phyloP scores from a whole-genome alignment of 2,329 filamentous ascomycete genomes.

The Hyphodiscus sp. region DNA sequence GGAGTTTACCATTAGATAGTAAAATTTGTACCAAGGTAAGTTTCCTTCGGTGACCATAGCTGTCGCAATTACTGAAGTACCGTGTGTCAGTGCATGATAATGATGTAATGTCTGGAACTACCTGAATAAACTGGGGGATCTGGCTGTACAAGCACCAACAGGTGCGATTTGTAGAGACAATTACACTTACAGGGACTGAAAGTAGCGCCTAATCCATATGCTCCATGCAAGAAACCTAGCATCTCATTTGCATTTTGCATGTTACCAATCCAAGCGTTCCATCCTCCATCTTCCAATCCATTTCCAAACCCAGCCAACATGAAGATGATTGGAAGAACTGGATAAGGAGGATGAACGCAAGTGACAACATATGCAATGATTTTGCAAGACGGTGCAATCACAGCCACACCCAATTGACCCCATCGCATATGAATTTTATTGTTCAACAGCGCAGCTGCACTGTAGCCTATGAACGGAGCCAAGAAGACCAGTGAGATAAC shows the following conservation, averaged over 20 bases:
- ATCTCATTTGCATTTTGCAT: constrained; percentile 65
- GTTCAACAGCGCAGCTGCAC: constrained; percentile 56
- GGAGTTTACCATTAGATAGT: constrained; percentile 62
- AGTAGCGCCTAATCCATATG: constrained; percentile 66
- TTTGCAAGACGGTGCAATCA: constrained; percentile 25
- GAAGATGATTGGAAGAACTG: constrained; percentile 57
- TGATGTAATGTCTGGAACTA: no score
- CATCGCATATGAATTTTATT: constrained; percentile 48
- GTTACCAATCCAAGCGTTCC: constrained; percentile 59
- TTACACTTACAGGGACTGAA: constrained; percentile 43
- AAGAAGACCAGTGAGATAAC: constrained; percentile 62
- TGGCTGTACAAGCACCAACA: no score
- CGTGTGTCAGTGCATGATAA: no score
- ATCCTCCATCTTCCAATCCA: constrained; percentile 54
- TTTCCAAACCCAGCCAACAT: constrained; percentile 65
- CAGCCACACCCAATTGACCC: constrained; percentile 54
- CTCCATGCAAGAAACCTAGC: constrained; percentile 65
- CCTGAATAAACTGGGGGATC: no score
- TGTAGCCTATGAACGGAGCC: constrained; percentile 60
- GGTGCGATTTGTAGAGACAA: no score
- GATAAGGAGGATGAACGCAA: constrained; percentile 62
- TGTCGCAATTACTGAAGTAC: constrained; percentile 35
- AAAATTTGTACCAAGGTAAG: constrained; percentile 66
- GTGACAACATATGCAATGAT: constrained; percentile 32
- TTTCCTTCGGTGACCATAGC: constrained; percentile 60